Percentiles rank a stretch among this genome's conserved stretches.
These are phyloP conservation scores for Physcomitrium patens DNA, from an alignment of 225 moss, liverwort and hornwort genomes.

Conservation along the genomic window DNA sequence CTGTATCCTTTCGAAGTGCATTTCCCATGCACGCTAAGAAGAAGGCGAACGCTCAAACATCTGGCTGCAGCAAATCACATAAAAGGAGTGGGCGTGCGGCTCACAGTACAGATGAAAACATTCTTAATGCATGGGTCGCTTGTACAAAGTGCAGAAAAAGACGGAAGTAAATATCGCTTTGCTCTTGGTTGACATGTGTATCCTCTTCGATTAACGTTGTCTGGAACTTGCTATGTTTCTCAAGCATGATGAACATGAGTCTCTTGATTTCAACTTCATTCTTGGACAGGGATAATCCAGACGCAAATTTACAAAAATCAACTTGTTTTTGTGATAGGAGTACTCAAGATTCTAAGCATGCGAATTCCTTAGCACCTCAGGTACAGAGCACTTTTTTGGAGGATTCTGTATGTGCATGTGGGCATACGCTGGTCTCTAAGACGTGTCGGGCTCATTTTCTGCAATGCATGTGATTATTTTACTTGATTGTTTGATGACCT, in stretches of 20 bases:
- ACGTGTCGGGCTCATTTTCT: background rate
- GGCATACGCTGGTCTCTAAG: background rate
- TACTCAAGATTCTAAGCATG: conserved; percentile 29
- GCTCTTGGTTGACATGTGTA: conserved; percentile 18
- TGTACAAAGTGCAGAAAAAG: conserved; percentile 44
- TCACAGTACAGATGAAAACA: conserved; percentile 22
- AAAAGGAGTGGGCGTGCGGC: conserved; percentile 25
- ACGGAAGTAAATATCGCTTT: conserved; percentile 39
- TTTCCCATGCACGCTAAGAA: conserved; percentile 53
- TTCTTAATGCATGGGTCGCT: conserved; percentile 19
- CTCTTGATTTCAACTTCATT: conserved; percentile 24
- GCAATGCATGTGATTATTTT: conserved; percentile 14
- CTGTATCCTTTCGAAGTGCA: conserved; percentile 45
- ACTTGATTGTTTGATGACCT: conserved; percentile 4
- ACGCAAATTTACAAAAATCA: conserved; percentile 28
- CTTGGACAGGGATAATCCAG: conserved; percentile 39
- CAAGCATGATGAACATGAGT: conserved; percentile 15
- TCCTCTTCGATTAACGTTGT: conserved; percentile 5
- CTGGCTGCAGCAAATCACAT: conserved; percentile 34
- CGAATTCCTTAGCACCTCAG: conserved; percentile 50
- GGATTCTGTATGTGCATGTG: background rate
- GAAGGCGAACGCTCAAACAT: conserved; percentile 34
- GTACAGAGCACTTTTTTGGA: conserved; percentile 7
- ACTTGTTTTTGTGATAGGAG: conserved; percentile 45
- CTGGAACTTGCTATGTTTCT: background rate